Evolutionary conservation across 345 rosid genomes (phyloP).

Genomic region (Populus alba): DNA sequence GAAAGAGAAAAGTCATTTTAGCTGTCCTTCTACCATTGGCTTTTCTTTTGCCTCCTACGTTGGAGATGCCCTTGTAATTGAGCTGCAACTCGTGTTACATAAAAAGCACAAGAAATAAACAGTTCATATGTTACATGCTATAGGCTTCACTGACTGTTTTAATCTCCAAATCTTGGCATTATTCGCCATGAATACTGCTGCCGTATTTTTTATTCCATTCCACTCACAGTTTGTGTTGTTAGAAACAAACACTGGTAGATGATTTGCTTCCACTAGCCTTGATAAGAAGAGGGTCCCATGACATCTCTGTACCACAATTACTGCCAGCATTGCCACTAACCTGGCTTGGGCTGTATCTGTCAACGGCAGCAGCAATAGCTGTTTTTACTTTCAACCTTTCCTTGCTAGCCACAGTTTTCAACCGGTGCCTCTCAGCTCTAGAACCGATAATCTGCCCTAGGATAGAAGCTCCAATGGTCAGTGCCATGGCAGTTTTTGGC

Average conservation of each 20-base stretch:
- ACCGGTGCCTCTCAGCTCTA: conserved; percentile 74
- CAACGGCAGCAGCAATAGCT: conserved; percentile 21
- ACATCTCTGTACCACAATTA: conserved; percentile 35
- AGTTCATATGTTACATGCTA: background rate
- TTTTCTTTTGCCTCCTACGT: too few species aligned
- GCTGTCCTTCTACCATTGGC: too few species aligned
- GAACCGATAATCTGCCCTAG: conserved; percentile 87
- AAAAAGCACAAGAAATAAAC: background rate
- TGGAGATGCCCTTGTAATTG: too few species aligned
- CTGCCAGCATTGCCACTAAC: conserved; percentile 15
- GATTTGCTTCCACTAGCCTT: conserved; percentile 8
- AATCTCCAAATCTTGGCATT: too few species aligned
- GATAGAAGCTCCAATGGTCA: conserved; percentile 83
- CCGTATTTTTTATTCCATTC: background rate
- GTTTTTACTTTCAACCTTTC: conserved; percentile 25
- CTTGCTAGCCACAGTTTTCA: conserved; percentile 40
- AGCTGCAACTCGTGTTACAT: background rate
- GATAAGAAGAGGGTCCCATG: conserved; percentile 14
- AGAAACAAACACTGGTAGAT: conserved; percentile 17
- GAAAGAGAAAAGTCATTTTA: too few species aligned
- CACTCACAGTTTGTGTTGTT: background rate
- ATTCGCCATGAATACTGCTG: background rate
- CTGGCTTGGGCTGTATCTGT: conserved; percentile 22
- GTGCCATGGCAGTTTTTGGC: conserved; percentile 86
- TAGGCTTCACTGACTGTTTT: background rate